A percentile compares a stretch with the other conserved stretches of the same genome.
Evolutionary conservation across 495 filamentous ascomycete species (phyloP).

Genomic region (Xylaria venustula): DNA sequence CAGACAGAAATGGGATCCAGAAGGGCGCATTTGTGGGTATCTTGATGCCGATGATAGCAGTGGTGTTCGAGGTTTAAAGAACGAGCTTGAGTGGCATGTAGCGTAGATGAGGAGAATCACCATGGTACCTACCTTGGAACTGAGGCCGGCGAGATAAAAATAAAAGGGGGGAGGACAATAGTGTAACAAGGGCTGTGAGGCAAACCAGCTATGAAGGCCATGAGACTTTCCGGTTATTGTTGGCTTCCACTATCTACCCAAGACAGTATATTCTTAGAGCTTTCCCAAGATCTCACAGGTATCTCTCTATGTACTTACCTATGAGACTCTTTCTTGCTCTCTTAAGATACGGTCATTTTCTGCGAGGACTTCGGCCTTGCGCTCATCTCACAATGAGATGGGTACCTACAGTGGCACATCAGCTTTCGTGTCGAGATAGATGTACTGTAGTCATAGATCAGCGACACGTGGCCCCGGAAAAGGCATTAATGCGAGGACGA

Average conservation of each 20-base stretch:
- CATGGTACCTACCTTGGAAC: not conserved
- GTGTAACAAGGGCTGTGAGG: too few species aligned
- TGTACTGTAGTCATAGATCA: not conserved
- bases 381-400: not conserved
- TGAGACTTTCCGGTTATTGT: not conserved
- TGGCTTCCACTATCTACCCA: not conserved
- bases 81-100: conserved; percentile 19
- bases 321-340: not conserved
- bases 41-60: conserved; percentile 37
- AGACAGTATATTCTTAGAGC: not conserved
- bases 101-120: not conserved
- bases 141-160: too few species aligned
- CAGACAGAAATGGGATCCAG: conserved; percentile 45
- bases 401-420: not conserved
- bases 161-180: not conserved
- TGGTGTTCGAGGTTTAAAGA: conserved; percentile 32
- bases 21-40: conserved; percentile 42
- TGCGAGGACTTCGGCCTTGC: not conserved
- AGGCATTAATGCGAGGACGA: not conserved
- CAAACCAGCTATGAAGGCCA: not conserved
- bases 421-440: not conserved
- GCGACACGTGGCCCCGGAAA: not conserved
- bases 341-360: not conserved
- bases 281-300: not conserved
- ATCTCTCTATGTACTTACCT: not conserved